phyloP scores from a whole-genome alignment of 306 rosid species.

The Crataegus laevigata region DNA sequence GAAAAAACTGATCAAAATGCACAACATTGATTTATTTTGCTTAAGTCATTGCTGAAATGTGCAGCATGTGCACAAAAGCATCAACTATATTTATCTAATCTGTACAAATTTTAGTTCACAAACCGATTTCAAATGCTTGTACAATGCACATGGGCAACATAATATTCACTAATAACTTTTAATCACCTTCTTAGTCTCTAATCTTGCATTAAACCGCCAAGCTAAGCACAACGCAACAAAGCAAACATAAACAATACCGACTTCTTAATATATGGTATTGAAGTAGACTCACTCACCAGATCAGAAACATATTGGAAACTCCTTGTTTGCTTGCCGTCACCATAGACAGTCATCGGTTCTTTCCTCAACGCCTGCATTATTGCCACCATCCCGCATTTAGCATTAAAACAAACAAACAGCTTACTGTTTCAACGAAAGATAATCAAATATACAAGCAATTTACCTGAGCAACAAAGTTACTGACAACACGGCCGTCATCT shows the following conservation, averaged over 20 bases:
- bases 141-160: conserved; percentile 30
- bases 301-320: conserved; percentile 99
- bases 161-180: background rate
- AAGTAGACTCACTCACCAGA: conserved; percentile 45
- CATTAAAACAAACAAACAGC: conserved; percentile 4
- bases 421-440: background rate
- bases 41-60: background rate
- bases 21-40: background rate
- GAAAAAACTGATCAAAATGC: background rate
- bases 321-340: conserved; percentile 99
- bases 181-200: conserved; percentile 8
- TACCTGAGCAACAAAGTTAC: conserved; percentile 98
- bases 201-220: background rate
- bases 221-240: conserved; percentile 7
- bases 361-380: conserved; percentile 85
- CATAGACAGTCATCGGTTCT: conserved; percentile 92
- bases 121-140: conserved; percentile 6
- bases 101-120: background rate
- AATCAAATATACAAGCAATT: background rate
- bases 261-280: background rate
- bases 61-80: conserved; percentile 5
- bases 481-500: conserved; percentile 97
- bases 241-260: background rate
- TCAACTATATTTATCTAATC: background rate
- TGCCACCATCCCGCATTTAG: conserved; percentile 3